Evolutionary conservation across 768 basidiomycete genomes (phyloP).

Genomic region (Boletus reticuloceps): DNA sequence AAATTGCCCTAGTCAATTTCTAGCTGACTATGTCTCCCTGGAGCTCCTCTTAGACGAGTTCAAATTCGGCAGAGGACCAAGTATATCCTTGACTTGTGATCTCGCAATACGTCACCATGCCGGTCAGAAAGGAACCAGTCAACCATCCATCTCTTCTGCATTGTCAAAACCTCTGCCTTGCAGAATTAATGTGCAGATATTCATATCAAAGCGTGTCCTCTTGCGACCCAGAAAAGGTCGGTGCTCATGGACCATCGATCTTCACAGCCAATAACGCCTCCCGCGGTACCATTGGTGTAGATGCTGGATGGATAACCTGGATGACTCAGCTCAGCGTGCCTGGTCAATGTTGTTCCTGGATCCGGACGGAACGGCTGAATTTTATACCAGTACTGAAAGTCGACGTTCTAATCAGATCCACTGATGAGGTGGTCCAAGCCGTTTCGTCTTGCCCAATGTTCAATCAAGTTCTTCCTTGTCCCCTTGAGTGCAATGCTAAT

Average conservation of each 20-base stretch:
- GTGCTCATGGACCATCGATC: background rate
- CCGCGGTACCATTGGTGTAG: background rate
- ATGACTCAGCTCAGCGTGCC: no score
- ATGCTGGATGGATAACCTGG: background rate
- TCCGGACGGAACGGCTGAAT: no score
- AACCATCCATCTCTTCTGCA: no score
- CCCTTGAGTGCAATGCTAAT: no score
- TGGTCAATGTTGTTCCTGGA: no score
- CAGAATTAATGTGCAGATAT: no score
- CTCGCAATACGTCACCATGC: background rate
- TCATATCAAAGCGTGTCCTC: background rate
- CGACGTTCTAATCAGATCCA: no score
- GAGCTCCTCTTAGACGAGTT: slow-evolving; percentile 2
- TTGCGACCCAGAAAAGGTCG: background rate
- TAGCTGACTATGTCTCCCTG: background rate
- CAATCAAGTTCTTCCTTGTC: no score
- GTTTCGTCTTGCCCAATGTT: no score
- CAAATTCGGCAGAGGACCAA: background rate
- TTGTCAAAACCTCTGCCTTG: no score
- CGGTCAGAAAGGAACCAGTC: background rate
- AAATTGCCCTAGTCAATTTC: background rate
- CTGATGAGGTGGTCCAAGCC: no score
- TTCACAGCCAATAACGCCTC: slow-evolving; percentile 5
- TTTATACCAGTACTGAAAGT: no score
- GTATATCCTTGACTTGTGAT: background rate